Conservation (phyloP, 75 land plant genomes). For the Cupressus sempervirens region DNA sequence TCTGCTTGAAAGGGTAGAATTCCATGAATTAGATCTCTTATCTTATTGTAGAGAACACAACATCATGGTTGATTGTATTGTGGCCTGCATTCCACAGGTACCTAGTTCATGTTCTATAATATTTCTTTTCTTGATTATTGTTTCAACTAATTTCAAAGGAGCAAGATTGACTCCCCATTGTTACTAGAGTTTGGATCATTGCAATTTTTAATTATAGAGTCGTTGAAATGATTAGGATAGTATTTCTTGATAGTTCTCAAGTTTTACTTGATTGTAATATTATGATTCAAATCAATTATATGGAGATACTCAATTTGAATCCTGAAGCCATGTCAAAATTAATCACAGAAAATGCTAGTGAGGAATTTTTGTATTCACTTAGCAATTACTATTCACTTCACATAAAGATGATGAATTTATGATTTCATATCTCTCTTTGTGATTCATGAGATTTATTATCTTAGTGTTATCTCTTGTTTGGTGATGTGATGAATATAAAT, state of each 20-base stretch:
- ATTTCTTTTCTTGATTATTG: background rate
- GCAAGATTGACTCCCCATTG: background rate
- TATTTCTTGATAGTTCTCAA: background rate
- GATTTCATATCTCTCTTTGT: background rate
- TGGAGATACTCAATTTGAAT: slow-evolving; percentile 95
- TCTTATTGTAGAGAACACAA: slow-evolving; percentile 75
- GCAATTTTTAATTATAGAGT: background rate
- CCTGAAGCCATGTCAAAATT: slow-evolving; percentile 96
- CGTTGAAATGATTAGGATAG: background rate
- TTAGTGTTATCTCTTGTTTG: background rate
- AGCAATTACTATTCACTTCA: slow-evolving; percentile 99
- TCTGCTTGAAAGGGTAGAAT: slow-evolving; percentile 90
- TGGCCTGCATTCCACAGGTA: slow-evolving; percentile 99
- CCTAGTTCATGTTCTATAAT: background rate
- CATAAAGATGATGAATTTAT: slow-evolving; percentile 32
- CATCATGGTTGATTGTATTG: slow-evolving; percentile 84
- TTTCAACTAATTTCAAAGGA: background rate
- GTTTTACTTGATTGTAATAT: background rate
- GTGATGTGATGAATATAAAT: background rate
- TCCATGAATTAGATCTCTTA: slow-evolving; percentile 92
- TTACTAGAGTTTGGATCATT: background rate
- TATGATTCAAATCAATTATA: background rate
- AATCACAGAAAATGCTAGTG: slow-evolving; percentile 96
- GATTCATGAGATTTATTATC: background rate
- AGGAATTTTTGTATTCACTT: slow-evolving; percentile 87